Percentiles rank a stretch among this genome's conserved stretches.
phyloP scores from a whole-genome alignment of 148 eudicot genomes.

The Amaranthus palmeri region DNA sequence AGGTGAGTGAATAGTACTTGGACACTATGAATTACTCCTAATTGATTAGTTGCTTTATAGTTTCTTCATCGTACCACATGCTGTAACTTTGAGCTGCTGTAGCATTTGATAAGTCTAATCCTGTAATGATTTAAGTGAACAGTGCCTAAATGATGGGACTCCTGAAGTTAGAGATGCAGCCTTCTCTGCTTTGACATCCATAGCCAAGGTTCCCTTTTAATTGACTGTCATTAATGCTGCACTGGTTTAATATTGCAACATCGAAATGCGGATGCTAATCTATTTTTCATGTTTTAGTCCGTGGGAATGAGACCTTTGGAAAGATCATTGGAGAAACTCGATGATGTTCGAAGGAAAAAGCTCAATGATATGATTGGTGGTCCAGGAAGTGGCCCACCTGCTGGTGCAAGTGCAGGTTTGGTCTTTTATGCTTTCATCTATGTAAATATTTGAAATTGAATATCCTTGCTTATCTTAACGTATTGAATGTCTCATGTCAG shows the following conservation, averaged over 20 bases:
- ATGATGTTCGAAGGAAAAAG: conserved; percentile 89
- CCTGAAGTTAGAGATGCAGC: conserved; percentile 99
- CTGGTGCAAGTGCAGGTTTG: conserved; percentile 58
- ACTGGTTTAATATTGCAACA: not conserved
- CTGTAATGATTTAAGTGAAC: conserved; percentile 11
- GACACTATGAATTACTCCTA: not conserved
- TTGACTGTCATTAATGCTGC: not conserved
- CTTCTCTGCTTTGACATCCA: conserved; percentile 85
- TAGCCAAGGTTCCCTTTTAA: conserved; percentile 62
- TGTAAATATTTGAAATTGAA: not conserved
- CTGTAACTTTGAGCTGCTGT: not conserved
- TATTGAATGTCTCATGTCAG: conserved; percentile 29
- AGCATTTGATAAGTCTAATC: not conserved
- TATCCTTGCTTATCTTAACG: not conserved
- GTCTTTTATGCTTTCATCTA: not conserved
- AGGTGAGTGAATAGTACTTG: conserved; percentile 49
- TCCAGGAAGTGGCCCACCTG: conserved; percentile 48
- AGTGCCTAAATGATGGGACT: conserved; percentile 99
- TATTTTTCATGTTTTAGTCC: conserved; percentile 37
- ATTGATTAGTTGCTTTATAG: not conserved
- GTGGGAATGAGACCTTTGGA: conserved; percentile 99
- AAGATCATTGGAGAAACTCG: conserved; percentile 93
- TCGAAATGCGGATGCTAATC: not conserved
- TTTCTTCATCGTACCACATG: not conserved
- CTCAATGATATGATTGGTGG: conserved; percentile 94